phyloP scores from a whole-genome alignment of 768 basidiomycete species.

The Phlegmacium glaucopus region DNA sequence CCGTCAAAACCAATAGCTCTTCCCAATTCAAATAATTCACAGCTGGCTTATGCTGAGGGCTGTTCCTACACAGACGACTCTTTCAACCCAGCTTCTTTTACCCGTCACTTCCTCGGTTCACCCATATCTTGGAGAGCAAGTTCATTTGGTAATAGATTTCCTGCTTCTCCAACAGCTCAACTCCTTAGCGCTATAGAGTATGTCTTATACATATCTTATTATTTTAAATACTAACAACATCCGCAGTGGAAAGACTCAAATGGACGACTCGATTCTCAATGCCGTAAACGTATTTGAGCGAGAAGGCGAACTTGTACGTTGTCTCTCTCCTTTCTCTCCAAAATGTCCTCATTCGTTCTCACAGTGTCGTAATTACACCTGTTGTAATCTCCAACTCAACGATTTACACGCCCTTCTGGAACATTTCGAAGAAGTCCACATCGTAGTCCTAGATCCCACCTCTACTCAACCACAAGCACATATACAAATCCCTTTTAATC shows the following conservation, averaged over 20 bases:
- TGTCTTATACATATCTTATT: conserved; percentile 23
- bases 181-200: conserved; percentile 65
- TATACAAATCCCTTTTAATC: conserved; percentile 46
- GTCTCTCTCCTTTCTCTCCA: conserved; percentile 1
- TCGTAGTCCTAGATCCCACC: conserved; percentile 59
- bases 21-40: conserved; percentile 17
- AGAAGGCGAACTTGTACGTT: conserved; percentile 70
- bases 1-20: conserved; percentile 47
- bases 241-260: conserved; percentile 35
- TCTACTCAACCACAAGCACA: conserved; percentile 32
- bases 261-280: conserved; percentile 64
- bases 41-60: conserved; percentile 38
- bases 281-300: conserved; percentile 64
- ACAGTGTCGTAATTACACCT: conserved; percentile 84
- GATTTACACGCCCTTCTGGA: conserved; percentile 67
- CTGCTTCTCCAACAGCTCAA: conserved; percentile 60
- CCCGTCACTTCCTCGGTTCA: conserved; percentile 65
- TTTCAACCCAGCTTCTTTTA: conserved; percentile 69
- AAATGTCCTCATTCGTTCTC: not conserved
- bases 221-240: conserved; percentile 30
- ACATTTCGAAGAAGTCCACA: conserved; percentile 90
- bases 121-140: conserved; percentile 70
- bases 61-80: conserved; percentile 45
- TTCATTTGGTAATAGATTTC: conserved; percentile 62
- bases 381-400: conserved; percentile 74